Conservation (phyloP, 768 basidiomycete species). For the Suillus decipiens region DNA sequence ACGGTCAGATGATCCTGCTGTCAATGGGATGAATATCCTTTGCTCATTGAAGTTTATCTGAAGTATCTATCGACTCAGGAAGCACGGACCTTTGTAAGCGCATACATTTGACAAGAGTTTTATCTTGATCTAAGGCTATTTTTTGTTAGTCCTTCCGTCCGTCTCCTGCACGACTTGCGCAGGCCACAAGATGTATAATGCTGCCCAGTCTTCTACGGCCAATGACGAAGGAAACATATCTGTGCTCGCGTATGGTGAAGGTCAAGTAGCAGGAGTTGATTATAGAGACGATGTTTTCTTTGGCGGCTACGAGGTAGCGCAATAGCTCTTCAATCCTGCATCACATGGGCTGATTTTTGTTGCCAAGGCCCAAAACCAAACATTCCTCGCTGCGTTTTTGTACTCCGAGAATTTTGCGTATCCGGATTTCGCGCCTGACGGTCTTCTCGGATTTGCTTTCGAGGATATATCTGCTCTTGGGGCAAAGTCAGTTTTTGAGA, state of each 20-base stretch:
- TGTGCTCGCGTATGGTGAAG: slow-evolving; percentile 39
- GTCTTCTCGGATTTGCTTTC: slow-evolving; percentile 48
- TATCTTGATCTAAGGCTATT: slow-evolving; percentile 27
- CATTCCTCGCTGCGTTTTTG: slow-evolving; percentile 44
- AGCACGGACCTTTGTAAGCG: slow-evolving; percentile 12
- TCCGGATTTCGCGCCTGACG: slow-evolving; percentile 36
- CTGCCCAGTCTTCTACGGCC: slow-evolving; percentile 34
- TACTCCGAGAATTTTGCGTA: slow-evolving; percentile 35
- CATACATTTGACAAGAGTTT: background rate
- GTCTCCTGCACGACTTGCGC: slow-evolving; percentile 31
- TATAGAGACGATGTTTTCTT: slow-evolving; percentile 47
- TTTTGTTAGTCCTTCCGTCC: slow-evolving; percentile 39
- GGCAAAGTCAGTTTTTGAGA: slow-evolving; percentile 44
- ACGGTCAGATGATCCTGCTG: slow-evolving; percentile 27
- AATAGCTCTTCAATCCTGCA: slow-evolving; percentile 4
- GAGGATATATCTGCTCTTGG: slow-evolving; percentile 36
- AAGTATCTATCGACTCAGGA: slow-evolving; percentile 48
- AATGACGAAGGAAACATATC: slow-evolving; percentile 28
- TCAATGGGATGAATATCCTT: background rate
- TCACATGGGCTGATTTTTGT: background rate
- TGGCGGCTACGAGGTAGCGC: slow-evolving; percentile 35
- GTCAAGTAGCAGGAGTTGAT: slow-evolving; percentile 38
- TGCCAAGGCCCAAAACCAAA: slow-evolving; percentile 38
- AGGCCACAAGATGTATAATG: slow-evolving; percentile 34
- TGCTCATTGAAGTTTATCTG: background rate